These are phyloP conservation scores for Cicer bijugum DNA, from an alignment of 306 rosid genomes.

Conservation along the genomic window DNA sequence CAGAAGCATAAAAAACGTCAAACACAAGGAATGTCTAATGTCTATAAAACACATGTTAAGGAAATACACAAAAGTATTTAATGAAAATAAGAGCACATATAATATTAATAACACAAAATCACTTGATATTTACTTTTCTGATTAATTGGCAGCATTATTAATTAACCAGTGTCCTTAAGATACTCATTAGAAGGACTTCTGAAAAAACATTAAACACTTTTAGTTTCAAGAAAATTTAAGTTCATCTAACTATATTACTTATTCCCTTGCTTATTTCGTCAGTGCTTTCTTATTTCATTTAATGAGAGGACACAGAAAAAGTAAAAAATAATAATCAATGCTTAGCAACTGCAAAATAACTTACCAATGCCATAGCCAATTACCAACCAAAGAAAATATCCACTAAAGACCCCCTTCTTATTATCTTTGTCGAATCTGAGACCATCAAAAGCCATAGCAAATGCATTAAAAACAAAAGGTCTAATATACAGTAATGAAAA, in stretches of 20 bases:
- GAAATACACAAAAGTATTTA: background rate
- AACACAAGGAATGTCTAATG: no score
- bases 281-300: background rate
- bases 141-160: background rate
- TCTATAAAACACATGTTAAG: background rate
- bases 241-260: background rate
- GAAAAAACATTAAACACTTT: background rate
- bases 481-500: background rate
- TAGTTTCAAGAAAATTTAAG: background rate
- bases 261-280: background rate
- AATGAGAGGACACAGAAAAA: background rate
- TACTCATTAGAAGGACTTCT: background rate
- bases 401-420: slow-evolving; percentile 55
- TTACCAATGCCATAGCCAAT: slow-evolving; percentile 88
- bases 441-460: slow-evolving; percentile 46
- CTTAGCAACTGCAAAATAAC: slow-evolving; percentile 43
- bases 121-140: background rate
- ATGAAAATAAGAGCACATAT: background rate
- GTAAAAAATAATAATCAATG: background rate
- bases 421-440: slow-evolving; percentile 83
- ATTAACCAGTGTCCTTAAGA: background rate
- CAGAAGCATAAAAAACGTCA: background rate
- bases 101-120: background rate
- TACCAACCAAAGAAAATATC: slow-evolving; percentile 81
- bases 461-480: slow-evolving; percentile 18